These are phyloP conservation scores for Colletotrichum chlorophyti DNA, from an alignment of 2,329 filamentous ascomycete species.

Conservation along the genomic window DNA sequence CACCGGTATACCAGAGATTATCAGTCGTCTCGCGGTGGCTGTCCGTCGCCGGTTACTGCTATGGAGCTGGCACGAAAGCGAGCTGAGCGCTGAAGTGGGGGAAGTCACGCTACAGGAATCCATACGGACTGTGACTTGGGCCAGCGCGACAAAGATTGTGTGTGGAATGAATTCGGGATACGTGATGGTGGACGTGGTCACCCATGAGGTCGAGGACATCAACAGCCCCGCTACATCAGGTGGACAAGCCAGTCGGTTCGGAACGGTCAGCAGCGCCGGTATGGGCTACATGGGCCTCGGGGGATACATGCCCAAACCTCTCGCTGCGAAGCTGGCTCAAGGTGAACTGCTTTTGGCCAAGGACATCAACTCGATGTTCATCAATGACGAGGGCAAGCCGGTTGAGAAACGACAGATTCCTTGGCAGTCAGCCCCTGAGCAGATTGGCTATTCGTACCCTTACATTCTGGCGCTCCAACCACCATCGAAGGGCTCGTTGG, in stretches of 20 bases:
- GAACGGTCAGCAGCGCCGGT: slow-evolving; percentile 80
- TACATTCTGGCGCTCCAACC: slow-evolving; percentile 90
- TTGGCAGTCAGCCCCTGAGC: slow-evolving; percentile 87
- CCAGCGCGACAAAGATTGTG: slow-evolving; percentile 83
- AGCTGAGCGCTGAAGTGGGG: slow-evolving; percentile 74
- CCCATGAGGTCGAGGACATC: slow-evolving; percentile 77
- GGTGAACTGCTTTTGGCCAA: slow-evolving; percentile 93
- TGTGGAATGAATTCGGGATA: slow-evolving; percentile 93
- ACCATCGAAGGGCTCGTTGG: slow-evolving; percentile 81
- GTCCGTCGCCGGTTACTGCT: slow-evolving; percentile 89
- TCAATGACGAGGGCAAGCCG: slow-evolving; percentile 82
- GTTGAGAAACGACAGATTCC: slow-evolving; percentile 88
- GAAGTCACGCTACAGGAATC: slow-evolving; percentile 84
- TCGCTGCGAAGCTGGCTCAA: slow-evolving; percentile 82
- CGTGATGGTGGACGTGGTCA: slow-evolving; percentile 84
- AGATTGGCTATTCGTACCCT: slow-evolving; percentile 94
- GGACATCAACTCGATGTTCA: slow-evolving; percentile 94
- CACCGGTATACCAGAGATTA: slow-evolving; percentile 90
- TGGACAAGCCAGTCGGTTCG: slow-evolving; percentile 75
- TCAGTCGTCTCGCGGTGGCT: slow-evolving; percentile 88
- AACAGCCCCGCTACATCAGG: slow-evolving; percentile 72
- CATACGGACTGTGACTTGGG: slow-evolving; percentile 91
- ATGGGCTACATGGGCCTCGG: slow-evolving; percentile 98
- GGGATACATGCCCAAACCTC: slow-evolving; percentile 87
- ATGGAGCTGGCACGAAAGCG: slow-evolving; percentile 97